Evolutionary conservation across 2,329 filamentous ascomycete genomes (phyloP).

Genomic region (Fusarium sp.): DNA sequence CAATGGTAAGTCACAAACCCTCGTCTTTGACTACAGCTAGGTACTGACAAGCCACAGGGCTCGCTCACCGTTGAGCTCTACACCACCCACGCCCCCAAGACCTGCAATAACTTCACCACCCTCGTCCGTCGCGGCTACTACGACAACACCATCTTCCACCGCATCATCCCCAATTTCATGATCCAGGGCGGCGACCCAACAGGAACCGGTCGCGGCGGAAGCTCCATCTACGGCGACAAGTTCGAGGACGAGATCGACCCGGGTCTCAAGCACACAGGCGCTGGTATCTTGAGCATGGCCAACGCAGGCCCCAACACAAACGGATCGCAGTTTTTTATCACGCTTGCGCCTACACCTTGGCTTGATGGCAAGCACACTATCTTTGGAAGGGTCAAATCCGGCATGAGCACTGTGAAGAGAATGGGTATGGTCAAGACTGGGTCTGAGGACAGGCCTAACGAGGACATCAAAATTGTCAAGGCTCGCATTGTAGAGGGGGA

Average conservation of each 20-base stretch:
- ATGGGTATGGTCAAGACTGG: slow-evolving; percentile 90
- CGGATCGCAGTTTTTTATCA: slow-evolving; percentile 95
- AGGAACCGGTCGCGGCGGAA: slow-evolving; percentile 88
- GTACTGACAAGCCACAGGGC: slow-evolving; percentile 64
- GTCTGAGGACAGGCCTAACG: slow-evolving; percentile 79
- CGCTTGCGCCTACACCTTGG: slow-evolving; percentile 93
- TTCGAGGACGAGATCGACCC: slow-evolving; percentile 91
- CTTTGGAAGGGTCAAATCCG: slow-evolving; percentile 88
- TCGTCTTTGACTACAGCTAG: not conserved
- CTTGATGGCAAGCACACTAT: slow-evolving; percentile 97
- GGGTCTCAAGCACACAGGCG: slow-evolving; percentile 87
- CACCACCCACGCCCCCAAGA: slow-evolving; percentile 85
- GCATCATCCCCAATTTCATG: slow-evolving; percentile 97
- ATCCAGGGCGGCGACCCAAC: slow-evolving; percentile 94
- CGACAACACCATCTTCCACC: slow-evolving; percentile 86
- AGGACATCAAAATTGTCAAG: slow-evolving; percentile 82
- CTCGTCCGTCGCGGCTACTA: slow-evolving; percentile 89
- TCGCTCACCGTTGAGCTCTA: slow-evolving; percentile 90
- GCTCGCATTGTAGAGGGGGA: slow-evolving; percentile 75
- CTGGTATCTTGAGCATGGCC: slow-evolving; percentile 95
- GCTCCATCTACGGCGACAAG: slow-evolving; percentile 89
- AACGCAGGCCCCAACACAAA: slow-evolving; percentile 95
- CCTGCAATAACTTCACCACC: slow-evolving; percentile 86
- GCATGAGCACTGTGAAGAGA: slow-evolving; percentile 83
- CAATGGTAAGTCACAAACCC: slow-evolving; percentile 68